Conservation (phyloP, 2,329 filamentous ascomycete species). For the Penicillium decumbens region DNA sequence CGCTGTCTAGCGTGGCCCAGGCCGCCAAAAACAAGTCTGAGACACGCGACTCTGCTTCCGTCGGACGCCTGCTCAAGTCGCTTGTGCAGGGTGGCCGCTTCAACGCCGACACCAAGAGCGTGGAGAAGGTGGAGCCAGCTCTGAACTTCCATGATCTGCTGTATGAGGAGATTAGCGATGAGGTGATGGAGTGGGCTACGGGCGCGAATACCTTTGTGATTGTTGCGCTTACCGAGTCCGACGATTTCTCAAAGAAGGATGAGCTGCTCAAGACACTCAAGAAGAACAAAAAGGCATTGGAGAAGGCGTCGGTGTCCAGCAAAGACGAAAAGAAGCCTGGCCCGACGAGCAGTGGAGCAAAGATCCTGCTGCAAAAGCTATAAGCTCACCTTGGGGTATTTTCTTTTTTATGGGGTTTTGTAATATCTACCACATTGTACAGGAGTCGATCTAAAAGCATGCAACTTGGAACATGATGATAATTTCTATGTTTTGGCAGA, state of each 20-base stretch:
- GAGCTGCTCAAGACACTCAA: constrained; percentile 66
- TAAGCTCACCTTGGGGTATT: constrained; percentile 4
- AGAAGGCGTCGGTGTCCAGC: constrained; percentile 56
- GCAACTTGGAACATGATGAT: not conserved
- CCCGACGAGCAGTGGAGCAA: constrained; percentile 46
- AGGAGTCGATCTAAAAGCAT: constrained; percentile 2
- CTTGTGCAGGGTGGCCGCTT: constrained; percentile 86
- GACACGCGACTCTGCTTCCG: constrained; percentile 60
- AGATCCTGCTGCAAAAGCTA: constrained; percentile 37
- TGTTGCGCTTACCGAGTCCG: constrained; percentile 71
- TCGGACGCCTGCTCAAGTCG: constrained; percentile 82
- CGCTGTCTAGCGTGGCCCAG: constrained; percentile 62
- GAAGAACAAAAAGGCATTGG: constrained; percentile 66
- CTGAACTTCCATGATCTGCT: constrained; percentile 75
- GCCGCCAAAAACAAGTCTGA: constrained; percentile 41
- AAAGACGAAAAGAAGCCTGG: constrained; percentile 40
- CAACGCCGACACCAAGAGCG: constrained; percentile 65
- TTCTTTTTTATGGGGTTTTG: not conserved
- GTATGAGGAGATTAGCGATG: constrained; percentile 73
- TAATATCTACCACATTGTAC: constrained; percentile 3
- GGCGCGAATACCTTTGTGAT: constrained; percentile 83
- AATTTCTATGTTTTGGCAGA: not conserved
- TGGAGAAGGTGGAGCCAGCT: constrained; percentile 68
- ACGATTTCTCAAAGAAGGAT: constrained; percentile 62
- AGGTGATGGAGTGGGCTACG: constrained; percentile 77